Evolutionary conservation across 2,329 filamentous ascomycete genomes (phyloP), one percentile per base, ranked within the genome.

Genomic region (Fusarium sp.): DNA sequence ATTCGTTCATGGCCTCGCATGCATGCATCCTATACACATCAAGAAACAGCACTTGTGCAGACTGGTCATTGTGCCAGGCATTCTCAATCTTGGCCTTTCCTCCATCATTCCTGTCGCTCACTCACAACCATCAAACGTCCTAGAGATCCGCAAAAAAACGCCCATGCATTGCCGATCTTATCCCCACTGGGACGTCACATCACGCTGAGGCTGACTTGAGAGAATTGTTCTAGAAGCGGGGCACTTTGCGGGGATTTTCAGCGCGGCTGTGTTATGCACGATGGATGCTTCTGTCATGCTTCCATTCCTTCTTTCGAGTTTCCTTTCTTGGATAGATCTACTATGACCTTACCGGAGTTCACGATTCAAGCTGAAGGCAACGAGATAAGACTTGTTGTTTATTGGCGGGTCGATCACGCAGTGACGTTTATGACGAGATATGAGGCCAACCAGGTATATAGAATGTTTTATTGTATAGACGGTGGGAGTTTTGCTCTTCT

Each of bases 161-260:
- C 69, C 69, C 48, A 70, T 71, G 69, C 57, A 45, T 24, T 55
- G 69, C 69, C 56, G 69, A 72, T 72, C 69, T 44, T 64, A 40
- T 53, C 62, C 55, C 55, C 58, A 68, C 58, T 53, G 25, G 58
- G 45, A 13, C 24, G 47, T 58, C 58, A 45, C 65, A 56, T 70
- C 45, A 49, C 38, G 70, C 60, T 69, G 69, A 72, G 74, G 74
- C 67, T 75, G 70, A 74, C 64, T 65, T 71, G 72, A 71, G 72
- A 75, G 76, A 78, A 78, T 74, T 74, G 74, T 78, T 78, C 77
- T 76, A 73, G 77, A 78, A 78, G 76, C 67, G 67, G 65, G 64
- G 67, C 58, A 46, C 46, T 55, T 40, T 71, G 69, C 66, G 61
- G 69, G 69, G 69, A 56, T 72, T 47, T 53, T 58, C 53, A 69